These are phyloP conservation scores for Penicillium nucicola DNA, from an alignment of 495 filamentous ascomycete genomes.

Conservation along the genomic window DNA sequence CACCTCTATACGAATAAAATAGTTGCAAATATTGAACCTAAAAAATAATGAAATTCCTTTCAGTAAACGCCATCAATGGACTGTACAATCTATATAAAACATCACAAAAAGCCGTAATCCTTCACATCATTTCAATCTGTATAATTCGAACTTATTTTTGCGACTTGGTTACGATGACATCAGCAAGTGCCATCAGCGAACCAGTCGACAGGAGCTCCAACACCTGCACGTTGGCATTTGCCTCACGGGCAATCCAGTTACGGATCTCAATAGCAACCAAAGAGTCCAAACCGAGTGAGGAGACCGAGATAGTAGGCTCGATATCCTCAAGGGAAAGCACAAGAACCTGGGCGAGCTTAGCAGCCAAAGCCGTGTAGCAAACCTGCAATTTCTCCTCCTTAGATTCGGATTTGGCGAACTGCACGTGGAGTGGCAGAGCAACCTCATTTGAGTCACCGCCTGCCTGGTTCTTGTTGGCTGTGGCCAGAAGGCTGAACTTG, in stretches of 20 bases:
- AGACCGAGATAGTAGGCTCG: slow-evolving; percentile 21
- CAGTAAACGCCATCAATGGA: no score
- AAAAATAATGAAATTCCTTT: no score
- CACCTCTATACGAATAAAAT: no score
- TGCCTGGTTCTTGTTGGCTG: no score
- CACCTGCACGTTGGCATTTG: slow-evolving; percentile 30
- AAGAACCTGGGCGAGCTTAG: slow-evolving; percentile 4
- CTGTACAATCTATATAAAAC: no score
- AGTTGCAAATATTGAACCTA: no score
- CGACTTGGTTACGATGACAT: slow-evolving; percentile 24
- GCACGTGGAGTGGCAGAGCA: slow-evolving; percentile 9
- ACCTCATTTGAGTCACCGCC: no score
- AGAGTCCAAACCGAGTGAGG: slow-evolving; percentile 42
- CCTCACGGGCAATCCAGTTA: slow-evolving; percentile 43
- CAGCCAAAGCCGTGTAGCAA: slow-evolving; percentile 19
- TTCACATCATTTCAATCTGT: no score
- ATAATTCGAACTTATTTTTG: neutral
- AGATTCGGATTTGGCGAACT: slow-evolving; percentile 7
- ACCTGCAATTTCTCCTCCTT: slow-evolving; percentile 22
- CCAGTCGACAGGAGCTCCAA: slow-evolving; percentile 26
- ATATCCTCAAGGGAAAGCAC: neutral
- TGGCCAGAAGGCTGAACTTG: neutral
- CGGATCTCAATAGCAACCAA: slow-evolving; percentile 53
- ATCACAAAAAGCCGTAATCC: no score
- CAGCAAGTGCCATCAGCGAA: slow-evolving; percentile 22